Evolutionary conservation across 352 stramenopile genomes (phyloP).

Genomic region (Pythium brassicae): DNA sequence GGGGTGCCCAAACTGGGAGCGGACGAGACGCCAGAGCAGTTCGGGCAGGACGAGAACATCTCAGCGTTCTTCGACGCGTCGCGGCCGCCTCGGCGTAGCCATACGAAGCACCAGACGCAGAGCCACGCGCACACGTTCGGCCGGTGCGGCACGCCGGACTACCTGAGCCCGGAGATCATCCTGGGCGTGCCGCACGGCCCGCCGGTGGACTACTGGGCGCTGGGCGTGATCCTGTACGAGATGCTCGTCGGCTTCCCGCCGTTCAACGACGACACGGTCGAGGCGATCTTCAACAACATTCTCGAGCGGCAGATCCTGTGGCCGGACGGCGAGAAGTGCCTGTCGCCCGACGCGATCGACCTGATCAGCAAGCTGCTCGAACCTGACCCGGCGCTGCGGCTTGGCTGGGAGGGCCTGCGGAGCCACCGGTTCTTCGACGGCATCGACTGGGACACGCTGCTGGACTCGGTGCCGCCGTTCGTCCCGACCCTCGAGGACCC

Average conservation of each 20-base stretch:
- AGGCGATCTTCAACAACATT: conserved; percentile 87
- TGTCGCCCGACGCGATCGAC: conserved; percentile 78
- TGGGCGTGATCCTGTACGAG: conserved; percentile 90
- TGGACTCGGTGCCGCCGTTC: conserved; percentile 78
- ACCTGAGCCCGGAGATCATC: conserved; percentile 88
- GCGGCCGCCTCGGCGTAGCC: conserved; percentile 6
- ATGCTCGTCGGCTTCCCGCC: conserved; percentile 87
- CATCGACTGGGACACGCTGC: conserved; percentile 79
- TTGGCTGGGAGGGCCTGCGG: conserved; percentile 63
- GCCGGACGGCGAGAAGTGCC: conserved; percentile 84
- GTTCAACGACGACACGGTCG: conserved; percentile 88
- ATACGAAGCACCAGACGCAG: conserved; percentile 36
- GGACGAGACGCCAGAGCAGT: conserved; percentile 14
- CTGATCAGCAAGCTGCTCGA: conserved; percentile 82
- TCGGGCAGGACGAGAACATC: conserved; percentile 21
- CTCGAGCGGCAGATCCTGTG: conserved; percentile 80
- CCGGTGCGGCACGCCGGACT: conserved; percentile 83
- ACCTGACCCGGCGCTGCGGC: conserved; percentile 50
- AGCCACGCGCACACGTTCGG: conserved; percentile 57
- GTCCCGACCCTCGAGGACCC: conserved; percentile 82
- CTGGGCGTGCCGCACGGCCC: conserved; percentile 59
- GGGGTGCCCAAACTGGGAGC: background rate
- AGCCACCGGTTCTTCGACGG: conserved; percentile 70
- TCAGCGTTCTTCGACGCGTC: conserved; percentile 17
- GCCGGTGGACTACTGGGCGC: conserved; percentile 85